These are phyloP conservation scores for Microcyclospora tardicrescens DNA, from an alignment of 2,329 filamentous ascomycete genomes.

Conservation along the genomic window DNA sequence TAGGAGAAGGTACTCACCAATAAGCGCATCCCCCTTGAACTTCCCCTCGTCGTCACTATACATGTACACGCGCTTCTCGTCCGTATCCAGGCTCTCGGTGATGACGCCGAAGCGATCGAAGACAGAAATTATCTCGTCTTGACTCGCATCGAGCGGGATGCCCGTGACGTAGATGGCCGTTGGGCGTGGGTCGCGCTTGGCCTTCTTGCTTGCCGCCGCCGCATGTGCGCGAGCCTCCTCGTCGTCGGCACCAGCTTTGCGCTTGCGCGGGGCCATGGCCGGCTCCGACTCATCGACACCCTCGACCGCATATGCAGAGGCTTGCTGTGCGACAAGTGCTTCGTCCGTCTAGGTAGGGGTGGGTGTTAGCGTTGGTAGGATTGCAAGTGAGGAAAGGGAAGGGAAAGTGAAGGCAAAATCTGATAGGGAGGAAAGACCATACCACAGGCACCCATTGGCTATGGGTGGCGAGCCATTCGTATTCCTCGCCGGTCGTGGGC, in stretches of 20 bases:
- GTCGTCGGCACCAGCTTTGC: constrained; percentile 24
- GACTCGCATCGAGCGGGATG: constrained; percentile 64
- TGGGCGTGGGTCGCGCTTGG: constrained; percentile 39
- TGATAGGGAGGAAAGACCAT: constrained; percentile 24
- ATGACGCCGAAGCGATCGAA: constrained; percentile 89
- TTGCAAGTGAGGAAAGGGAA: constrained; percentile 5
- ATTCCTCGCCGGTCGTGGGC: constrained; percentile 64
- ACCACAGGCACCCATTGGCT: constrained; percentile 64
- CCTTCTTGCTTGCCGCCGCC: constrained; percentile 13
- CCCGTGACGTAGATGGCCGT: constrained; percentile 88
- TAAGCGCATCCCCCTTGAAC: constrained; percentile 85
- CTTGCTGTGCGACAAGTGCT: constrained; percentile 46
- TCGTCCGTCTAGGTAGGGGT: constrained; percentile 41
- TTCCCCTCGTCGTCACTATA: constrained; percentile 69
- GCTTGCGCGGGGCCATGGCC: constrained; percentile 23
- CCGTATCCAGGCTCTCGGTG: constrained; percentile 84
- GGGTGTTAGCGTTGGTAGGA: constrained; percentile 9
- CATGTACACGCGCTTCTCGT: constrained; percentile 80
- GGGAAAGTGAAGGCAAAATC: constrained; percentile 11
- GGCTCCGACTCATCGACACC: constrained; percentile 44
- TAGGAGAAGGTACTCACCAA: constrained; percentile 29
- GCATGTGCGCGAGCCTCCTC: constrained; percentile 15
- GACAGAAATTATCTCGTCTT: constrained; percentile 66
- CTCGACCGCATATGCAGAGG: constrained; percentile 46
- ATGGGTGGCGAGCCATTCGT: constrained; percentile 60